Percentiles rank a stretch among this genome's conserved stretches.
Conservation (phyloP, 2,329 filamentous ascomycete genomes). For the Aspergillus sp. region DNA sequence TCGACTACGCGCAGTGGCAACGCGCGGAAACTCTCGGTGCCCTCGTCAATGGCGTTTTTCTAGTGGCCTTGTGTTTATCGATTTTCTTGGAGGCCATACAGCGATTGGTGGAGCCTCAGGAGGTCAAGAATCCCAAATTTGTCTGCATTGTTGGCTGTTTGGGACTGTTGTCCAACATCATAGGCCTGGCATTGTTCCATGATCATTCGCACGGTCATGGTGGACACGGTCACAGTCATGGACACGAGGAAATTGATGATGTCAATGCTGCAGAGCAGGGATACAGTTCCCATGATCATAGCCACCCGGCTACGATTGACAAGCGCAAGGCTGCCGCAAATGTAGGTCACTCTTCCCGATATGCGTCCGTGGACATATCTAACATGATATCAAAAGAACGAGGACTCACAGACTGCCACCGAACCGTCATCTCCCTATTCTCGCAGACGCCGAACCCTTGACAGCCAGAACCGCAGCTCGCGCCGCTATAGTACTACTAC, state of each 20-base stretch:
- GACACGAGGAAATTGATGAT: constrained; percentile 52
- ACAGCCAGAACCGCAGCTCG: constrained; percentile 26
- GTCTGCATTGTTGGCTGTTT: constrained; percentile 86
- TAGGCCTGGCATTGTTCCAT: constrained; percentile 87
- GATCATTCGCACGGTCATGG: constrained; percentile 82
- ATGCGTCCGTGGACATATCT: not conserved
- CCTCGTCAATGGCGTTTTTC: constrained; percentile 94
- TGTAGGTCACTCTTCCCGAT: constrained; percentile 52
- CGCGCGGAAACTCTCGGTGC: constrained; percentile 95
- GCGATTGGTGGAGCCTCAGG: constrained; percentile 85
- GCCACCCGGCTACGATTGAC: constrained; percentile 48
- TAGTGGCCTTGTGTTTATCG: constrained; percentile 92
- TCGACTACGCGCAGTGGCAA: constrained; percentile 67
- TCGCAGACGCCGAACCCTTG: constrained; percentile 30
- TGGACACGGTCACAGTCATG: constrained; percentile 57
- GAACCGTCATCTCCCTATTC: constrained; percentile 29
- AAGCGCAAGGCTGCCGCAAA: constrained; percentile 61
- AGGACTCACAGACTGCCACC: constrained; percentile 26
- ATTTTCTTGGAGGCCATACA: constrained; percentile 95
- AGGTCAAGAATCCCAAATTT: constrained; percentile 79
- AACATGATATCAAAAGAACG: constrained; percentile 24
- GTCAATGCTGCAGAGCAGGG: constrained; percentile 39
- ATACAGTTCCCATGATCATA: constrained; percentile 34
- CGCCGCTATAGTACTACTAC: constrained; percentile 52
- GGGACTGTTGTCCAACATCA: constrained; percentile 82